phyloP scores from a whole-genome alignment of 192 early-diverging fungal genomes.

The Linnemannia schmuckeri region DNA sequence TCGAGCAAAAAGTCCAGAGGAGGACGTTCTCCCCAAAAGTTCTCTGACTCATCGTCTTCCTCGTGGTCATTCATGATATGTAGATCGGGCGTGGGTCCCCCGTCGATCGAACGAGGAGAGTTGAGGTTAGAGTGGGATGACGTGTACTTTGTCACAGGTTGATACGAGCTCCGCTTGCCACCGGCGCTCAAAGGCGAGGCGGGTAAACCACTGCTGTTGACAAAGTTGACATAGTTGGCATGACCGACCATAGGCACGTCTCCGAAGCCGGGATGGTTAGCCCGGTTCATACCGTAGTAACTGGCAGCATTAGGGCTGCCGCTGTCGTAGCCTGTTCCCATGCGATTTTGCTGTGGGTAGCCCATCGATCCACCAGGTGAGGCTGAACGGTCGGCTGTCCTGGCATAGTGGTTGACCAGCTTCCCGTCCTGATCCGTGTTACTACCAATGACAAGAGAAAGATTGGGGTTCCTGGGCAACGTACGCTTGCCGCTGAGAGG shows the following conservation, averaged over 20 bases:
- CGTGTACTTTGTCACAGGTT: constrained; percentile 32
- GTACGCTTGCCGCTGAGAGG: constrained; percentile 48
- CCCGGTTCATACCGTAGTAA: constrained; percentile 49
- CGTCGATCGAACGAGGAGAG: constrained; percentile 38
- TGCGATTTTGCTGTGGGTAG: constrained; percentile 20
- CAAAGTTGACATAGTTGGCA: constrained; percentile 7
- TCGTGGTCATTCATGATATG: constrained; percentile 23
- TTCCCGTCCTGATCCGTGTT: constrained; percentile 57
- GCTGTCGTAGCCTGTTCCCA: constrained; percentile 33
- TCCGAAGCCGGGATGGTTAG: constrained; percentile 41
- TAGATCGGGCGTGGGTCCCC: constrained; percentile 14
- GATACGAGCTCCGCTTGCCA: constrained; percentile 45
- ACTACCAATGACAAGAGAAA: constrained; percentile 52
- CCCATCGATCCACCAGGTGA: constrained; percentile 41
- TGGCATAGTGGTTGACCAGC: constrained; percentile 42
- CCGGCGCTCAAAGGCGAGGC: constrained; percentile 52
- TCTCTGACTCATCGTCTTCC: constrained; percentile 39
- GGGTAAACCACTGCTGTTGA: constrained; percentile 43
- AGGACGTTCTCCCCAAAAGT: constrained; percentile 72
- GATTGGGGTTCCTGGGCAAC: constrained; percentile 43
- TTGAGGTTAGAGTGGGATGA: constrained; percentile 45
- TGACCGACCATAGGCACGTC: constrained; percentile 33
- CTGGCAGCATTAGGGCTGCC: constrained; percentile 39
- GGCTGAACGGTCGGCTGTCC: constrained; percentile 31
- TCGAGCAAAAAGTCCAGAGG: constrained; percentile 75